Percentiles rank a stretch among this genome's conserved stretches.
Conservation (phyloP, 768 basidiomycete genomes). For the Boletus vermiculosoides region DNA sequence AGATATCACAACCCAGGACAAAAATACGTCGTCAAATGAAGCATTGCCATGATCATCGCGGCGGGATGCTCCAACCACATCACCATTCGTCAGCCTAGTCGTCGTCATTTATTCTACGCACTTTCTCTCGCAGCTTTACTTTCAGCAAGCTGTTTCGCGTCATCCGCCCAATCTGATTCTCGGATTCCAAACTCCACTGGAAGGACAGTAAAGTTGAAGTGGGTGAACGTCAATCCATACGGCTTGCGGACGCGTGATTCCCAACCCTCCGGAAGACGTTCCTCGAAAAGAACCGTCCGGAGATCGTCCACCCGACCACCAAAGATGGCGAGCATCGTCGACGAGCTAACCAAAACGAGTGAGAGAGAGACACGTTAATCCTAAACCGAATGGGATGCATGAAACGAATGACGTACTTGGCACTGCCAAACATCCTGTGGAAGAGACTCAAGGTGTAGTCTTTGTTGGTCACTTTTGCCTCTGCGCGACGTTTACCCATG, state of each 20-base stretch:
- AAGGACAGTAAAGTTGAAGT: slow-evolving; percentile 46
- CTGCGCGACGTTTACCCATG: slow-evolving; percentile 58
- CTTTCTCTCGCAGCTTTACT: too few relatives aligned
- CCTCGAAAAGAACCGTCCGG: slow-evolving; percentile 55
- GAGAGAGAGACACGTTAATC: neutral
- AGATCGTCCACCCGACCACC: slow-evolving; percentile 63
- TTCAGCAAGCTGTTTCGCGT: neutral
- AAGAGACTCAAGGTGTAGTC: slow-evolving; percentile 50
- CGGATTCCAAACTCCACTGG: slow-evolving; percentile 25
- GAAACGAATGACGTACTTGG: slow-evolving; percentile 51
- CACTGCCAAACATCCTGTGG: slow-evolving; percentile 66
- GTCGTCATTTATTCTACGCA: neutral
- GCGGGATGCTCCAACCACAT: neutral
- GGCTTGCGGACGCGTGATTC: slow-evolving; percentile 55
- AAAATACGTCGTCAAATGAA: neutral
- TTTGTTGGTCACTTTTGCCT: slow-evolving; percentile 53
- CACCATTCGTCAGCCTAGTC: neutral
- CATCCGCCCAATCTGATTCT: slow-evolving; percentile 22
- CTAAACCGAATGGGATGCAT: neutral
- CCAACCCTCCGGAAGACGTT: slow-evolving; percentile 71
- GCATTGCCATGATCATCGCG: neutral
- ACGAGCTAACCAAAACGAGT: slow-evolving; percentile 42
- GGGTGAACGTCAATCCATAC: slow-evolving; percentile 56
- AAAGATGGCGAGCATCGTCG: slow-evolving; percentile 66
- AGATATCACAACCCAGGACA: neutral